Percentiles rank a stretch among this genome's conserved stretches.
phyloP scores from a whole-genome alignment of 2,329 filamentous ascomycete genomes.

The Aspergillus fructus region DNA sequence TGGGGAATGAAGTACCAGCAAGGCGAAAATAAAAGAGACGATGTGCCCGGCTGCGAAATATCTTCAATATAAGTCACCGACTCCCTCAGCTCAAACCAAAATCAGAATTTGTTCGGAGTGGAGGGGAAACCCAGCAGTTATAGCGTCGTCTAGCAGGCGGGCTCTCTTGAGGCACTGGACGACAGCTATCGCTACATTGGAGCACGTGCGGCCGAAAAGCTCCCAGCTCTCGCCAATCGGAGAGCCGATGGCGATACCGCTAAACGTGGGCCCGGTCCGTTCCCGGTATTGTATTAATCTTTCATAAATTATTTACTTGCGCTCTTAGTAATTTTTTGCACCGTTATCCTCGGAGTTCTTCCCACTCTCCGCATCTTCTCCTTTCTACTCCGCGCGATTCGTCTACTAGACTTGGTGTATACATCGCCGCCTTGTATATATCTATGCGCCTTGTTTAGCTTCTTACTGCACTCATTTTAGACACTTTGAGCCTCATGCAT shows the following conservation, averaged over 20 bases:
- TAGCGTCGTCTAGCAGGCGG: neutral
- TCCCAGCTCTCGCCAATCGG: slow-evolving; percentile 4
- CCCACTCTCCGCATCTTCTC: neutral
- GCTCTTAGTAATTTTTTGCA: neutral
- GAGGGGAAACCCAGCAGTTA: slow-evolving; percentile 1
- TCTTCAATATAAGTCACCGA: neutral
- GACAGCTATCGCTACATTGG: slow-evolving; percentile 3
- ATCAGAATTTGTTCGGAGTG: neutral
- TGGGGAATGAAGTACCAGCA: neutral
- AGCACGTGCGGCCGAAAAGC: slow-evolving; percentile 7
- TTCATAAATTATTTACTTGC: neutral
- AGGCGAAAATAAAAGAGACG: neutral
- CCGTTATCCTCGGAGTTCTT: neutral
- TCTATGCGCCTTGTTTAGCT: neutral
- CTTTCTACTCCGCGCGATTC: neutral
- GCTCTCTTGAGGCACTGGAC: slow-evolving; percentile 1
- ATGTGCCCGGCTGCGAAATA: neutral
- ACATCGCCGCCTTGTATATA: neutral
- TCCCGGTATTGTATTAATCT: neutral
- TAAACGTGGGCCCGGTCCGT: neutral
- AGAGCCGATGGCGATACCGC: neutral
- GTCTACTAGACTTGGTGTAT: neutral
- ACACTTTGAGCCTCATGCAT: neutral
- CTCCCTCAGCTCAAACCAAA: neutral
- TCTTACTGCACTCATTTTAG: neutral